Base-by-base conservation (phyloP, 2,329 filamentous ascomycete species). In the Ceratocystis cubensis region DNA sequence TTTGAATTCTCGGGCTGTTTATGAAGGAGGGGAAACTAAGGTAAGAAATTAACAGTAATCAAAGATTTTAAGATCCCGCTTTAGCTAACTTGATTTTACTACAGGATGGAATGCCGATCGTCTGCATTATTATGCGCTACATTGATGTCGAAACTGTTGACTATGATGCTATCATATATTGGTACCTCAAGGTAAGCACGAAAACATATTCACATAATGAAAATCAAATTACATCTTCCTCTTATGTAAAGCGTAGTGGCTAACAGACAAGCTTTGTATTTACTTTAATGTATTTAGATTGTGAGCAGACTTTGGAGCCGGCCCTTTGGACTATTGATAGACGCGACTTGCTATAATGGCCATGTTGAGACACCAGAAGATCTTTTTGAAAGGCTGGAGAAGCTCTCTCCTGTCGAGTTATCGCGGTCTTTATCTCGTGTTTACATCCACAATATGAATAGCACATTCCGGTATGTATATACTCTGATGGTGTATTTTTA, bases 391-490 rank as follows among this genome's bases (percentile, higher is more conserved):
- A 86, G 82, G 70, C 75, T 87, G 7, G 84, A 88, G 71, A 75
- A 82, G 10, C 78, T 88, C 2, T 84, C 83, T 2, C 85, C 86
- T 0, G 78, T 79, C 0, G 86, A 88, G 70, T 73, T 88, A 57
- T 79, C 81, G 1, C 79, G 78, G 64, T 82, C 85, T 68, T 75
- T 88, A 3, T 78, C 81, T 1, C 79, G 84, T 46, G 79, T 87
- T 50, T 88, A 88, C 70, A 79, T 88, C 17, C 88, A 88, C 74
- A 88, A 88, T 72, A 88, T 88, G 85, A 88, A 88, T 71, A 87
- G 83, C 71, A 81, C 84, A 10, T 88, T 86, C 73, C 81, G 82
- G 81, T 82, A 75, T 69, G 76, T 66, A 44, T 5, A 15, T 13
- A 41, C 37, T n/a, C 13, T 4, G 3, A 6, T 46, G 8, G 10